phyloP scores from a whole-genome alignment of 306 rosid species.

The Trichosanthes truncata region DNA sequence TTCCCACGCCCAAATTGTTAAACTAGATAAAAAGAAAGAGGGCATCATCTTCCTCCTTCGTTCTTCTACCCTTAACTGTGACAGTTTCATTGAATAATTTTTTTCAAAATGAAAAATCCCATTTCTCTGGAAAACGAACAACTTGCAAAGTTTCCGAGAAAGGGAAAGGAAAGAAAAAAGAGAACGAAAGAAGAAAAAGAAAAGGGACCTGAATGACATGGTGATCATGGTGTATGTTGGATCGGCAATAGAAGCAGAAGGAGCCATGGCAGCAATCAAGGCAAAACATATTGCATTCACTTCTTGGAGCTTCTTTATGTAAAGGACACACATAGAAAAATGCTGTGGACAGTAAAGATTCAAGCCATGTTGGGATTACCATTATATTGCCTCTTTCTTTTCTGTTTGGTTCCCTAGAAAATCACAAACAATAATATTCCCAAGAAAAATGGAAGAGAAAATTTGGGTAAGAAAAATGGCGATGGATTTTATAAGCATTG shows the following conservation, averaged over 20 bases:
- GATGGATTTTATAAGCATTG: background rate
- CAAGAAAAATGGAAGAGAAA: background rate
- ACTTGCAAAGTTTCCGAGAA: too few relatives aligned
- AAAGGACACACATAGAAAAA: slow-evolving; percentile 10
- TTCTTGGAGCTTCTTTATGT: slow-evolving; percentile 7
- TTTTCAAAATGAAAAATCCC: background rate
- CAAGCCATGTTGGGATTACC: slow-evolving; percentile 10
- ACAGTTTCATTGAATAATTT: too few relatives aligned
- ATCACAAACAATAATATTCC: background rate
- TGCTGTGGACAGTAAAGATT: background rate
- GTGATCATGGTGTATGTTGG: slow-evolving; percentile 4
- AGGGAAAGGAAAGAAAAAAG: too few relatives aligned
- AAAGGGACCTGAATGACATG: slow-evolving; percentile 7
- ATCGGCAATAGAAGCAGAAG: slow-evolving; percentile 15
- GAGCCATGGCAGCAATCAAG: background rate
- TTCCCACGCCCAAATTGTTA: too few relatives aligned
- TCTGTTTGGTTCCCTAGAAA: background rate
- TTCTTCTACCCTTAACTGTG: too few relatives aligned
- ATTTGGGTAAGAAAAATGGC: too few relatives aligned
- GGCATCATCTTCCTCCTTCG: too few relatives aligned
- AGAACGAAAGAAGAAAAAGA: too few relatives aligned
- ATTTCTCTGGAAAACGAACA: background rate
- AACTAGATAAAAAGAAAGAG: too few relatives aligned
- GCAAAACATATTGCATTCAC: slow-evolving; percentile 17
- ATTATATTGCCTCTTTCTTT: background rate